Percentiles rank a stretch among this genome's conserved stretches.
phyloP scores from a whole-genome alignment of 208 protist species.

The Acanthamoeba castellanii region DNA sequence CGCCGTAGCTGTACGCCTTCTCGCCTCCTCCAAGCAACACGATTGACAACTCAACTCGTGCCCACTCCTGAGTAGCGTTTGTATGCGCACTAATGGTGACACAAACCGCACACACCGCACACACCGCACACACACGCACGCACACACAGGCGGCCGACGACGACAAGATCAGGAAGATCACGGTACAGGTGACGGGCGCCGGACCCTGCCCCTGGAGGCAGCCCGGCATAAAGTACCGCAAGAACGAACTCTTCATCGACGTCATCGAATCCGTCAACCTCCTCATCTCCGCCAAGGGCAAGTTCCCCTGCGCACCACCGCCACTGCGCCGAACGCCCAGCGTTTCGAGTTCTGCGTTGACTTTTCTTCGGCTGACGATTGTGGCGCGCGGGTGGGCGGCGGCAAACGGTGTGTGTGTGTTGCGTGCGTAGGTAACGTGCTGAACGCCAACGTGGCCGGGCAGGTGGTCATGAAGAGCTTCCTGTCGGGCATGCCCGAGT shows the following conservation, averaged over 20 bases:
- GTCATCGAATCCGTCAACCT: constrained; percentile 98
- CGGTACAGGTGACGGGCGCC: constrained; percentile 93
- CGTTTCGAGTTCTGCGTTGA: no score
- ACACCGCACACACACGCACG: background rate
- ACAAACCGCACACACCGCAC: no score
- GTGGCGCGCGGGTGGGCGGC: no score
- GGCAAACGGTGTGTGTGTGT: no score
- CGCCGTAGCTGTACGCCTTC: background rate
- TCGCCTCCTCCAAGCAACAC: background rate
- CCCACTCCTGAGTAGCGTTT: background rate
- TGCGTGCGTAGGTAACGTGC: constrained; percentile 87
- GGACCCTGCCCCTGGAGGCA: constrained; percentile 95
- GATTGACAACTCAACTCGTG: no score
- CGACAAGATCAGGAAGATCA: constrained; percentile 86
- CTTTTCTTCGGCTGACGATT: no score
- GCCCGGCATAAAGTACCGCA: constrained; percentile 94
- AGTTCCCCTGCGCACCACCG: background rate
- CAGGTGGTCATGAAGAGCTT: constrained; percentile 96
- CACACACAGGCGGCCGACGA: constrained; percentile 70
- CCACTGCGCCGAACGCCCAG: background rate
- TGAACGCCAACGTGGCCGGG: constrained; percentile 95
- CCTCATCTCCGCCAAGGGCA: constrained; percentile 93
- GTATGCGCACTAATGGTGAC: no score
- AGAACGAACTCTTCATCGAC: constrained; percentile 99
- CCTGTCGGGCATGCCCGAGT: constrained; percentile 99